A percentile compares a stretch with the other conserved stretches of the same genome.
Conservation (phyloP, 2,329 filamentous ascomycete species). For the Blastomyces silverae region DNA sequence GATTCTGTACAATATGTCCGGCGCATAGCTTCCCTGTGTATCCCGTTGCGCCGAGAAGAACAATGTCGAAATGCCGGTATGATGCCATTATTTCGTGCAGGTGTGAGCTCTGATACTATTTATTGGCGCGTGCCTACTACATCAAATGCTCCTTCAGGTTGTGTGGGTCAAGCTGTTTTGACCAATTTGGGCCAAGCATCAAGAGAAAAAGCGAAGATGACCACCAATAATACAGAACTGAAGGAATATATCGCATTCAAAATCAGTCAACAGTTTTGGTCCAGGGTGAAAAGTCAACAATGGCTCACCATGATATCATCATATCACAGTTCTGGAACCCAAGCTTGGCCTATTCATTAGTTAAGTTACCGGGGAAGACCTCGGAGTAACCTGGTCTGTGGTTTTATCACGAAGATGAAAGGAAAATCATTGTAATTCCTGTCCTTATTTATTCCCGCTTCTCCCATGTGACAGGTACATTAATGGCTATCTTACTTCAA, state of each 20-base stretch:
- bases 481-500: not conserved
- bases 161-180: too few relatives aligned
- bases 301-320: not conserved
- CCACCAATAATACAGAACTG: not conserved
- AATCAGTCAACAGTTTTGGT: not conserved
- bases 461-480: not conserved
- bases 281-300: not conserved
- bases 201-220: not conserved
- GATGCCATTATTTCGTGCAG: constrained; percentile 15
- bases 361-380: not conserved
- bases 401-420: not conserved
- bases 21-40: constrained; percentile 75
- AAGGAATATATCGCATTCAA: not conserved
- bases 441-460: not conserved
- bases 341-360: not conserved
- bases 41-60: constrained; percentile 64
- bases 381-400: not conserved
- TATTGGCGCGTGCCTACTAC: not conserved
- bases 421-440: not conserved
- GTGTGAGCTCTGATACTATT: not conserved
- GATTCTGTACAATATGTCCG: constrained; percentile 63
- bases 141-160: not conserved
- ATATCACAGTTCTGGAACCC: not conserved
- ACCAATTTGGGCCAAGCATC: too few relatives aligned
- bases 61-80: constrained; percentile 54